These are phyloP conservation scores for thale cress (Arabidopsis thaliana) DNA, from an alignment of 345 rosid genomes.

Conservation along the genomic window TAIR10.1 NC_003070.9:22337001-22337500, in stretches of 20 bases:
- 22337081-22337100: conserved; percentile 24
- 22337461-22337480: background rate
- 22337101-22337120: conserved; percentile 8
- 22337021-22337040: conserved; percentile 25
- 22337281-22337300: background rate
- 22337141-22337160: conserved; percentile 27
- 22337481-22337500: conserved; percentile 24
- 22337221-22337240: background rate
- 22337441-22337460: conserved; percentile 11
- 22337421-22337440: conserved; percentile 1
- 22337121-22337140: conserved; percentile 36
- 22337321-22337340: too few species aligned
- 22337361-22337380: conserved; percentile 14
- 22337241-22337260: conserved; percentile 16
- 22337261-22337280: conserved; percentile 23
- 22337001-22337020: conserved; percentile 20
- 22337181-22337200: background rate
- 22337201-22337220: background rate
- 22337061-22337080: background rate
- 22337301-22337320: too few species aligned
- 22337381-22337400: conserved; percentile 1
- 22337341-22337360: conserved; percentile 9
- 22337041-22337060: conserved; percentile 26
- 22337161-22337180: conserved; percentile 1
- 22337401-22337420: conserved; percentile 25